phyloP scores from a whole-genome alignment of 208 protist species.

The Leishmania tarentolae region DNA sequence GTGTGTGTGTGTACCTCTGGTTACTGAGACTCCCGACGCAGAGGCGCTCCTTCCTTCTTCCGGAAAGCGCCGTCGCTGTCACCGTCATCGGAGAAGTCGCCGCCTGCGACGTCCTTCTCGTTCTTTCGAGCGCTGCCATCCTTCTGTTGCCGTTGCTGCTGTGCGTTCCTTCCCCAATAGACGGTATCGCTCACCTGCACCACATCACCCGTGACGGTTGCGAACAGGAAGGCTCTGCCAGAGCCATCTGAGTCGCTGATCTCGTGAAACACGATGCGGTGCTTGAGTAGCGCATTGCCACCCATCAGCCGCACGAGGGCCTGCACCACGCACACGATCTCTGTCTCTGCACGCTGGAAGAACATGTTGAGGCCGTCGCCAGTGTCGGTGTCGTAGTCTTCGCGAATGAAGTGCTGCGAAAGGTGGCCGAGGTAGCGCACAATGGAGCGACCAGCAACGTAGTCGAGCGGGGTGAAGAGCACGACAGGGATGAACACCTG shows the following conservation, averaged over 20 bases:
- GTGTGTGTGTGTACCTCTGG: neutral
- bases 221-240: slow-evolving; percentile 73
- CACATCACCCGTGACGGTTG: slow-evolving; percentile 89
- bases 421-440: slow-evolving; percentile 86
- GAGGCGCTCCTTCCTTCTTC: neutral
- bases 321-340: slow-evolving; percentile 79
- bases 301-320: slow-evolving; percentile 80
- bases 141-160: neutral
- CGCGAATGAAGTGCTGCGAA: slow-evolving; percentile 93
- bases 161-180: slow-evolving; percentile 12
- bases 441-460: slow-evolving; percentile 78
- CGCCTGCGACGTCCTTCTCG: neutral
- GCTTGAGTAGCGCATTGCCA: slow-evolving; percentile 87
- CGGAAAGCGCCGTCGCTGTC: slow-evolving; percentile 6
- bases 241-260: slow-evolving; percentile 82
- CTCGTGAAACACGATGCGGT: slow-evolving; percentile 85
- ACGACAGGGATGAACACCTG: slow-evolving; percentile 42
- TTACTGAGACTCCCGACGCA: neutral
- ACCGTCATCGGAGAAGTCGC: slow-evolving; percentile 5
- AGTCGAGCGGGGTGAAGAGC: slow-evolving; percentile 79
- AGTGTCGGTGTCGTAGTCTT: slow-evolving; percentile 59
- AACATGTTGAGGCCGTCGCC: slow-evolving; percentile 61
- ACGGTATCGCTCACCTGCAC: slow-evolving; percentile 58
- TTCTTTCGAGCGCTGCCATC: slow-evolving; percentile 10
- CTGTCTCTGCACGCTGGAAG: slow-evolving; percentile 74